Conservation (phyloP, 2,329 filamentous ascomycete species). For the Trichophyton benhamiae region DNA sequence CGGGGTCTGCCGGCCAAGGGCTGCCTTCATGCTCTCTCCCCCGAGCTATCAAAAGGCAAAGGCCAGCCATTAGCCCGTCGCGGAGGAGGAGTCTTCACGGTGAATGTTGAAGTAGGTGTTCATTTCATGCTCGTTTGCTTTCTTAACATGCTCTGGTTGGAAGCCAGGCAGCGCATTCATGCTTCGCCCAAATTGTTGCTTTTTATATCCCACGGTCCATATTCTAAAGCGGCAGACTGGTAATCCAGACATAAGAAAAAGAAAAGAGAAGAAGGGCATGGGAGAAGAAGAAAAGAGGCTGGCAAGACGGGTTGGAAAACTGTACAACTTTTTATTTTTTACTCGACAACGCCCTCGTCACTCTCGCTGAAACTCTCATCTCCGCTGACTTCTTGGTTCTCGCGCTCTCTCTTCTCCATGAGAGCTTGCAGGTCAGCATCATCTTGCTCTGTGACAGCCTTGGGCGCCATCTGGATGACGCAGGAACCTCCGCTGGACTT, state of each 20-base stretch:
- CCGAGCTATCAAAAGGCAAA: neutral
- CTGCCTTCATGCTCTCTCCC: neutral
- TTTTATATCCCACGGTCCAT: neutral
- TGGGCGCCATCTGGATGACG: slow-evolving; percentile 94
- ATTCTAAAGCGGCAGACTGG: neutral
- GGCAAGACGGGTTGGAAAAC: neutral
- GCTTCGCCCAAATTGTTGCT: slow-evolving; percentile 1
- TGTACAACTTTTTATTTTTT: neutral
- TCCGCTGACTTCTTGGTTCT: slow-evolving; percentile 95
- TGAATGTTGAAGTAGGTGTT: neutral
- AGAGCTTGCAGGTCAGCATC: slow-evolving; percentile 92
- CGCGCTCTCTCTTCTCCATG: slow-evolving; percentile 97
- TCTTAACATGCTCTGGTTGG: neutral
- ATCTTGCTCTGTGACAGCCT: slow-evolving; percentile 97
- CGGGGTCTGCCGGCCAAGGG: neutral
- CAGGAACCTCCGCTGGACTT: slow-evolving; percentile 64
- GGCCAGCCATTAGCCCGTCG: neutral
- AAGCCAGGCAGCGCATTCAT: neutral
- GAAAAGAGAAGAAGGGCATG: neutral
- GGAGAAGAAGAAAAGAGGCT: neutral
- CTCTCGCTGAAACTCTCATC: slow-evolving; percentile 94
- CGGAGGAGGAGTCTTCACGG: too few relatives aligned
- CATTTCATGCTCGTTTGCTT: neutral
- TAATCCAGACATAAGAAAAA: neutral
- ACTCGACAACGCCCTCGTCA: slow-evolving; percentile 62